These are phyloP conservation scores for Peniophora sp. DNA, from an alignment of 1,284 basidiomycete genomes.

Conservation along the genomic window DNA sequence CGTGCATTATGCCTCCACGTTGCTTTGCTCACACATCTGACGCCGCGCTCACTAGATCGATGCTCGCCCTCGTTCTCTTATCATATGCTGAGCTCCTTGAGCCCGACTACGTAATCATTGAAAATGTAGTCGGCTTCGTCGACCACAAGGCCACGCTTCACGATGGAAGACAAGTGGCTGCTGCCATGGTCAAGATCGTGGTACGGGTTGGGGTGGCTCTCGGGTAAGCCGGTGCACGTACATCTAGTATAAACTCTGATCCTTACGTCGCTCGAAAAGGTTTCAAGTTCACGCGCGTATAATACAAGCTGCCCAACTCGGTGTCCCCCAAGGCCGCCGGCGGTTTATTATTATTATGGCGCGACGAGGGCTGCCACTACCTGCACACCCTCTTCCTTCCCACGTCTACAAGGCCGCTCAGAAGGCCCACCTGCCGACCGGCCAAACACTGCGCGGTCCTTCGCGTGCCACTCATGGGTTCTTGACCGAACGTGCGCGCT, in stretches of 20 bases:
- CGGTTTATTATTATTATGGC: conserved; percentile 65
- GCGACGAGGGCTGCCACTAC: conserved; percentile 43
- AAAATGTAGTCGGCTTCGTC: conserved; percentile 61
- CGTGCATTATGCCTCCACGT: no score
- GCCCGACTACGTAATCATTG: conserved; percentile 57
- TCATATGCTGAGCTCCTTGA: conserved; percentile 66
- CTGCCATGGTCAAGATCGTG: conserved; percentile 27
- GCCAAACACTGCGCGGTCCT: conserved; percentile 24
- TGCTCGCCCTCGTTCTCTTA: conserved; percentile 17
- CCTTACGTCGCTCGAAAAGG: conserved; percentile 24
- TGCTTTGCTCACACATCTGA: no score
- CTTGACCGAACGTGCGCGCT: background rate
- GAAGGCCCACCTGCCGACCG: conserved; percentile 26
- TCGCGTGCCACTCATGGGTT: conserved; percentile 26
- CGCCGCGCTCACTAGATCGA: no score
- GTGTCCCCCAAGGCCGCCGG: conserved; percentile 57
- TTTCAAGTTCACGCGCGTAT: conserved; percentile 62
- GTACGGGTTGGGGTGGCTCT: conserved; percentile 46
- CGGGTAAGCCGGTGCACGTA: conserved; percentile 34
- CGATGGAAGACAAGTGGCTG: conserved; percentile 5
- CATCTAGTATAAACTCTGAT: background rate
- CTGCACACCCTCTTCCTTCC: conserved; percentile 57
- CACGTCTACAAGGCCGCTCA: conserved; percentile 30
- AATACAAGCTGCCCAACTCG: conserved; percentile 62
- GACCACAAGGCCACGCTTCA: conserved; percentile 29